Percentiles rank a stretch among this genome's conserved stretches.
phyloP scores from a whole-genome alignment of 2,329 filamentous ascomycete species.

The Neopestalotiopsis clavispora region DNA sequence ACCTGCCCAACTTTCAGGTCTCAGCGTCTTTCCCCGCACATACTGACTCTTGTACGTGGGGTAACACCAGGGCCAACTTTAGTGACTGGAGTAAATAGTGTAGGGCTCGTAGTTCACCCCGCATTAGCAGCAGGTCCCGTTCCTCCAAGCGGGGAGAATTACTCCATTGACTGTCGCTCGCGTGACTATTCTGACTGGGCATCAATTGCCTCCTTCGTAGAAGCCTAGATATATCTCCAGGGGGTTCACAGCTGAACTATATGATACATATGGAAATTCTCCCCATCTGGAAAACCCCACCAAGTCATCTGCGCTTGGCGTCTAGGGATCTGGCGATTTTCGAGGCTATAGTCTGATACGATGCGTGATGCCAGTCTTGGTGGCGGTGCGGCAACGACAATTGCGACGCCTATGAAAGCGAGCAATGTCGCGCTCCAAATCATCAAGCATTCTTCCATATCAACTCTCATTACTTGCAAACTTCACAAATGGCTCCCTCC shows the following conservation, averaged over 20 bases:
- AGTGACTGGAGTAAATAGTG: background rate
- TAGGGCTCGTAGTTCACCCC: background rate
- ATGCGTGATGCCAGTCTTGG: background rate
- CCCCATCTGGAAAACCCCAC: constrained; percentile 7
- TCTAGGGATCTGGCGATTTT: background rate
- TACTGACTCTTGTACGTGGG: background rate
- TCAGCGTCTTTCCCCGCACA: background rate
- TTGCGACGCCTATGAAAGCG: constrained; percentile 12
- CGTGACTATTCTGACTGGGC: too few species aligned
- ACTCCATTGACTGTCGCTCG: background rate
- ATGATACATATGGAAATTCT: background rate
- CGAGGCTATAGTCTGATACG: background rate
- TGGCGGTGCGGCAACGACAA: background rate
- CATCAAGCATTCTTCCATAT: background rate
- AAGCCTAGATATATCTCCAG: background rate
- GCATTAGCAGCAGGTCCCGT: background rate
- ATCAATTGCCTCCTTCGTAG: too few species aligned
- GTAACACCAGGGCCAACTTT: background rate
- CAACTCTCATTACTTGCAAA: background rate
- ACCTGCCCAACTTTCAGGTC: background rate
- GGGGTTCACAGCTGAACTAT: background rate
- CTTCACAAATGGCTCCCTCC: constrained; percentile 10
- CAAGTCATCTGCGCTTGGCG: background rate
- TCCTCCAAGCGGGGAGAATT: background rate
- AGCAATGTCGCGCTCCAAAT: constrained; percentile 3